Conservation (phyloP, 148 eudicot genomes). For the Polygonum aviculare region DNA sequence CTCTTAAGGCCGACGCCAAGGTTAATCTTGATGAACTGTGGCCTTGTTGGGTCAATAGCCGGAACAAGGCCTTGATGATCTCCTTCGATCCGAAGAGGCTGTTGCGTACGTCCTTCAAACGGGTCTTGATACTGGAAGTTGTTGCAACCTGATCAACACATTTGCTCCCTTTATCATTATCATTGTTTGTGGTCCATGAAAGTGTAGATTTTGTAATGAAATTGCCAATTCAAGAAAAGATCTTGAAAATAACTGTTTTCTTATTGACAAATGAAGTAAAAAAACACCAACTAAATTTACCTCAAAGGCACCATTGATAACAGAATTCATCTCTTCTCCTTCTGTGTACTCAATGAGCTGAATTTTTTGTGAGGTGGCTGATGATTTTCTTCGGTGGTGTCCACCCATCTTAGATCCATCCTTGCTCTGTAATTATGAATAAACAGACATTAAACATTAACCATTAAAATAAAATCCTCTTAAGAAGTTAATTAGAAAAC, state of each 20-base stretch:
- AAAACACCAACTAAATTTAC: slow-evolving; percentile 6
- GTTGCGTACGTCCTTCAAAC: slow-evolving; percentile 47
- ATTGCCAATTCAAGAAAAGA: background rate
- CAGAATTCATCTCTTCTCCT: slow-evolving; percentile 26
- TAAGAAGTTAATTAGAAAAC: background rate
- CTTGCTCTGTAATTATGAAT: background rate
- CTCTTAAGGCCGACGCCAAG: slow-evolving; percentile 42
- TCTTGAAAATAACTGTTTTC: background rate
- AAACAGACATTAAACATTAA: background rate
- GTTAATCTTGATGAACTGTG: slow-evolving; percentile 46
- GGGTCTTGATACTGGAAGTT: slow-evolving; percentile 20
- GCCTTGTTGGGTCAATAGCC: slow-evolving; percentile 36
- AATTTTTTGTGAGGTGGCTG: slow-evolving; percentile 42
- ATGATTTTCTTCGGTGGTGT: slow-evolving; percentile 39
- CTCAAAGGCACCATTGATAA: slow-evolving; percentile 30
- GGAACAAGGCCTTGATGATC: slow-evolving; percentile 27
- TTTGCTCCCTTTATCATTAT: too few relatives aligned
- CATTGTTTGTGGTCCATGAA: background rate
- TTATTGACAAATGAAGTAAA: background rate
- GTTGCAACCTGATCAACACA: background rate
- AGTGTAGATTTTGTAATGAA: background rate
- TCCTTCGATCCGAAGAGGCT: slow-evolving; percentile 46
- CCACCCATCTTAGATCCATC: slow-evolving; percentile 7
- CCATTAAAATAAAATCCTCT: background rate
- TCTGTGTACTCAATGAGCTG: slow-evolving; percentile 33